These are phyloP conservation scores for Pythium apleroticum DNA, from an alignment of 352 stramenopile species.

Conservation along the genomic window DNA sequence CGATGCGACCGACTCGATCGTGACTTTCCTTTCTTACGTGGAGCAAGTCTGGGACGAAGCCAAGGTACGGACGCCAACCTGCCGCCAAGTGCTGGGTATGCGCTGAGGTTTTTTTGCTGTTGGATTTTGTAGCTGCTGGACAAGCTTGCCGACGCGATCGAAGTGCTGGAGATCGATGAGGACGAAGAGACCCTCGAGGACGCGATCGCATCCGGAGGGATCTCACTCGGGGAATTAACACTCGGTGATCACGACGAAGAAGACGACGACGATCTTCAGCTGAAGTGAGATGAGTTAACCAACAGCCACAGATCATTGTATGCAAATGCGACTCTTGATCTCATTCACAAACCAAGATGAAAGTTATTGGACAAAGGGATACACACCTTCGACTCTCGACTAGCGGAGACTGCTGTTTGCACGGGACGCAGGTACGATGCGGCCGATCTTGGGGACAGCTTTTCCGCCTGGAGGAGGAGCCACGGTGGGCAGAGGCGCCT, in stretches of 20 bases:
- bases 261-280: conserved; percentile 1
- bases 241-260: conserved; percentile 5
- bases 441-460: conserved; percentile 56
- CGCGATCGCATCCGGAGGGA: background rate
- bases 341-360: no score
- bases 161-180: no score
- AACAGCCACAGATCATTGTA: no score
- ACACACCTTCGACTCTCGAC: background rate
- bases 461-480: conserved; percentile 13
- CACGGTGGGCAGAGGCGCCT: conserved; percentile 16
- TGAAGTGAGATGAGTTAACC: no score
- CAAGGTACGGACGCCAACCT: no score
- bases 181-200: background rate
- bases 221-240: background rate
- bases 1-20: conserved; percentile 49
- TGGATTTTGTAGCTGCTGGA: conserved; percentile 38
- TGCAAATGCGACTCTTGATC: no score
- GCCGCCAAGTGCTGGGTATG: no score
- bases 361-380: no score
- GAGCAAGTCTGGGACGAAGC: conserved; percentile 67
- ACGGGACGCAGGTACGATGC: conserved; percentile 54
- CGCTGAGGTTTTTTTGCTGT: no score
- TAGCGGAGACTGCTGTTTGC: conserved; percentile 20
- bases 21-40: conserved; percentile 59
- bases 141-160: conserved; percentile 22